phyloP scores from a whole-genome alignment of 305 asterid species.

The Fraxinus velutina region DNA sequence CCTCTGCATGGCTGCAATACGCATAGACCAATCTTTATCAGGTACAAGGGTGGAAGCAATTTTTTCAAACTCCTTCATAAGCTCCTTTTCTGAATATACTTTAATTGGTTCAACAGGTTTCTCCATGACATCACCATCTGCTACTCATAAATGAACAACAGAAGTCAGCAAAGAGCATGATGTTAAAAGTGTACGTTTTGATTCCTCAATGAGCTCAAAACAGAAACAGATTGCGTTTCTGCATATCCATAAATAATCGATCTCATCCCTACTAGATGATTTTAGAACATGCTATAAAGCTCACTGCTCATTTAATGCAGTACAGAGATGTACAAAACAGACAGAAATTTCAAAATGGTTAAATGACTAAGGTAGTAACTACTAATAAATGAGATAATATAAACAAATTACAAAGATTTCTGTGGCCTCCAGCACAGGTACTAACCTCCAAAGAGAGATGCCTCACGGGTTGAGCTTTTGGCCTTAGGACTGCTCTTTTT shows the following conservation, averaged over 20 bases:
- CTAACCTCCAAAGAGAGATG: conserved; percentile 94
- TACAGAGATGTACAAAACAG: conserved; percentile 6
- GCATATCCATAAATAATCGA: background rate
- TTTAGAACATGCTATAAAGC: conserved; percentile 1
- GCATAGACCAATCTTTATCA: conserved; percentile 95
- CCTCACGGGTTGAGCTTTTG: conserved; percentile 66
- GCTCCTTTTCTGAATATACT: conserved; percentile 93
- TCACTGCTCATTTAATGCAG: conserved; percentile 1
- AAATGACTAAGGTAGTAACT: conserved; percentile 11
- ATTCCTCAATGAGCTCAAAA: conserved; percentile 9
- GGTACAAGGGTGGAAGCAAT: conserved; percentile 87
- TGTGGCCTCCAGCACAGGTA: conserved; percentile 16
- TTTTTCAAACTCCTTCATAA: conserved; percentile 91
- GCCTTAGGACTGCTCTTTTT: conserved; percentile 93
- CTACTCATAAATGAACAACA: conserved; percentile 43
- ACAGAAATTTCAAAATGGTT: background rate
- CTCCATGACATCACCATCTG: conserved; percentile 83
- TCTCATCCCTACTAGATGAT: conserved; percentile 12
- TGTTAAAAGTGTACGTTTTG: conserved; percentile 8
- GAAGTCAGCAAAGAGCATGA: conserved; percentile 20
- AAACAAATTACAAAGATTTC: conserved; percentile 1
- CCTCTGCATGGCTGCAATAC: conserved; percentile 96
- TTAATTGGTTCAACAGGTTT: conserved; percentile 90
- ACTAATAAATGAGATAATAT: background rate
- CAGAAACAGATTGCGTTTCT: background rate